phyloP scores from a whole-genome alignment of 257 asterid species.

The Scutellaria barbata region DNA sequence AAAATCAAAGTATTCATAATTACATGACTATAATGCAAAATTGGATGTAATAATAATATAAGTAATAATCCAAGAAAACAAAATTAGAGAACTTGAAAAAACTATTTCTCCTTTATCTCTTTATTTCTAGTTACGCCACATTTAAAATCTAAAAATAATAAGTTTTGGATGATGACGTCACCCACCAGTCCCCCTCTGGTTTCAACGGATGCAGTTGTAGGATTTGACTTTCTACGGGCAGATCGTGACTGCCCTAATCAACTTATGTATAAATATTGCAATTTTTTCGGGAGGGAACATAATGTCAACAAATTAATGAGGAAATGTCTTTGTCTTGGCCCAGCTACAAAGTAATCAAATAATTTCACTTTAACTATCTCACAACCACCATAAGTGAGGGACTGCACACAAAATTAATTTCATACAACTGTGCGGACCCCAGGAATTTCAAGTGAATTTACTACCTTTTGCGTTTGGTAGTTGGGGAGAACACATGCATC shows the following conservation, averaged over 20 bases:
- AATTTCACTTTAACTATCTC: not conserved
- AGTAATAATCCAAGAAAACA: too few species aligned
- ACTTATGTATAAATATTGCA: too few species aligned
- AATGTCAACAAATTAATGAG: not conserved
- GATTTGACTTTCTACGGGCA: constrained; percentile 29
- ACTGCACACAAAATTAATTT: not conserved
- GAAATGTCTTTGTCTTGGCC: not conserved
- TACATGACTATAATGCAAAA: too few species aligned
- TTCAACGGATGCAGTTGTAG: constrained; percentile 31
- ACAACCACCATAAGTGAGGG: constrained; percentile 2
- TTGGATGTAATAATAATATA: too few species aligned
- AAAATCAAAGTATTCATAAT: too few species aligned
- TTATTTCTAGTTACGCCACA: not conserved
- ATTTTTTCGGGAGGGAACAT: too few species aligned
- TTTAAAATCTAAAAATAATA: constrained; percentile 18
- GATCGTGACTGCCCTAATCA: not conserved
- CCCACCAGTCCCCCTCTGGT: not conserved
- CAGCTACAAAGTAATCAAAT: not conserved
- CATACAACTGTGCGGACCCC: constrained; percentile 25
- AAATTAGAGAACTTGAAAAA: too few species aligned
- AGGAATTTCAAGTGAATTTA: not conserved
- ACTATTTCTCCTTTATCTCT: too few species aligned
- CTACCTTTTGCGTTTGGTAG: not conserved
- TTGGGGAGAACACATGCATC: not conserved
- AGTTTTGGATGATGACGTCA: not conserved